These are phyloP conservation scores for Thinopyrum obtusiflorum DNA, from an alignment of 202 grass and related monocot species.

Conservation along the genomic window DNA sequence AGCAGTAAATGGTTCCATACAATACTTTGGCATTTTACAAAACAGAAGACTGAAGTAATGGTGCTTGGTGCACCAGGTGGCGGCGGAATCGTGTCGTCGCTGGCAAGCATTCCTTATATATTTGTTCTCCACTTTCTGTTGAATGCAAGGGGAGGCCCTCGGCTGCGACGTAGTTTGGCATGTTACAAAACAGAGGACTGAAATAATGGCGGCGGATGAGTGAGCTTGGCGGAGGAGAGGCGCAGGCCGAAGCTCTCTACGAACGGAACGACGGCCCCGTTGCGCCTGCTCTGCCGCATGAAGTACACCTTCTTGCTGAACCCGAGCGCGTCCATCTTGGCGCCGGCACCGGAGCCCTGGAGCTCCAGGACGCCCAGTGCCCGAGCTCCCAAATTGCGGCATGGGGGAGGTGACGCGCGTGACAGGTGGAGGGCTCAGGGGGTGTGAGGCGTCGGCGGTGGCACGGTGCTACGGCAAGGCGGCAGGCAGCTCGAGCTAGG, in stretches of 20 bases:
- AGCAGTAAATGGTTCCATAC: background rate
- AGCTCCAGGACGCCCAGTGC: slow-evolving; percentile 78
- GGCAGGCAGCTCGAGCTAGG: too few relatives aligned
- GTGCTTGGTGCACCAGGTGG: background rate
- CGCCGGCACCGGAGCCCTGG: background rate
- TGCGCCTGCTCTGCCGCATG: slow-evolving; percentile 78
- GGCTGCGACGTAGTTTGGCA: slow-evolving; percentile 51
- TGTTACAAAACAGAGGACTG: too few relatives aligned
- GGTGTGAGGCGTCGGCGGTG: too few relatives aligned
- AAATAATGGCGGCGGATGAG: slow-evolving; percentile 67
- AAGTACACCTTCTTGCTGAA: slow-evolving; percentile 79
- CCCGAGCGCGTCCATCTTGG: slow-evolving; percentile 45
- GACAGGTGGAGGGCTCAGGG: too few relatives aligned
- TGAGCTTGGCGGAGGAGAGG: slow-evolving; percentile 72
- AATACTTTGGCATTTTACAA: background rate
- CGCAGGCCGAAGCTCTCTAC: slow-evolving; percentile 76
- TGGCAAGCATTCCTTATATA: background rate
- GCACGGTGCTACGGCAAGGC: too few relatives aligned
- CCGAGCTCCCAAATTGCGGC: too few relatives aligned
- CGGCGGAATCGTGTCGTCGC: too few relatives aligned
- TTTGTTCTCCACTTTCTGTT: background rate
- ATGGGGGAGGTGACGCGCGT: too few relatives aligned
- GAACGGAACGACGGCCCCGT: slow-evolving; percentile 60
- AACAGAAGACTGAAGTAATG: background rate
- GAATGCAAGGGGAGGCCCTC: slow-evolving; percentile 56